phyloP scores from a whole-genome alignment of 129 eudicot genomes.

The Arctium lappa region DNA sequence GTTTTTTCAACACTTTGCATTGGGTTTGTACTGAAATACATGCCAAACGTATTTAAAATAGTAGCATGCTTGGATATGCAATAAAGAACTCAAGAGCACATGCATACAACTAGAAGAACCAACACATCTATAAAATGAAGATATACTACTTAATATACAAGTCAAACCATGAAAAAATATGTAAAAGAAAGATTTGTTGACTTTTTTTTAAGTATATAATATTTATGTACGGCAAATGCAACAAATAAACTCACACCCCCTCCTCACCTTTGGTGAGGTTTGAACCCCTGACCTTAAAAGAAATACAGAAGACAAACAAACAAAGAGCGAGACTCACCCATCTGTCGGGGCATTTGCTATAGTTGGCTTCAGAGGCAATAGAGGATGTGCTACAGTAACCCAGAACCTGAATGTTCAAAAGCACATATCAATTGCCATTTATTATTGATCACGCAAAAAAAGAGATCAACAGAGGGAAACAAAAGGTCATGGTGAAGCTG shows the following conservation, averaged over 20 bases:
- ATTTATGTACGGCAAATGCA: no score
- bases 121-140: background rate
- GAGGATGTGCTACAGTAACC: constrained; percentile 61
- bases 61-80: background rate
- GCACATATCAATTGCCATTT: background rate
- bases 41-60: constrained; percentile 5
- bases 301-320: background rate
- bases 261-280: no score
- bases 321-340: constrained; percentile 52
- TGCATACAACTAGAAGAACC: background rate
- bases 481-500: background rate
- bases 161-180: background rate
- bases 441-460: background rate
- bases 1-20: constrained; percentile 71
- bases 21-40: constrained; percentile 57
- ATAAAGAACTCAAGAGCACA: background rate
- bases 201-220: background rate
- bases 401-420: constrained; percentile 59
- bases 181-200: background rate
- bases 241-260: no score
- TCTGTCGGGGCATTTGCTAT: constrained; percentile 66
- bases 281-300: background rate
- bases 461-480: background rate
- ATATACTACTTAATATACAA: background rate
- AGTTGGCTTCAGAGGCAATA: constrained; percentile 63